Conservation (phyloP, 441 rosid species). For the Adansonia rubrostipa region DNA sequence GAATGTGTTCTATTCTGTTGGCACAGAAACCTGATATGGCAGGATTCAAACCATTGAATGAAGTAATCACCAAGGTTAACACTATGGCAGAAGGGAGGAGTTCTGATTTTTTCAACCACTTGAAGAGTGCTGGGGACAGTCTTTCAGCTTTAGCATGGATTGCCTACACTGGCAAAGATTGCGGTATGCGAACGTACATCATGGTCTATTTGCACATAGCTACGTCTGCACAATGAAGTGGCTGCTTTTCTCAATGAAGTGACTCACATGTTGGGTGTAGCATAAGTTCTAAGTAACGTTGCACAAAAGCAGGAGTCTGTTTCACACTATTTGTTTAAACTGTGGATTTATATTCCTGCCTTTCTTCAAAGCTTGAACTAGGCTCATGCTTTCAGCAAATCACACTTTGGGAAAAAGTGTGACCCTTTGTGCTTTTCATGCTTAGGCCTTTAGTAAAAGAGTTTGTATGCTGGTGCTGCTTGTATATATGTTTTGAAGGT, state of each 20-base stretch:
- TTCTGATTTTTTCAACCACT: conserved; percentile 87
- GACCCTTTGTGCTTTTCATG: background rate
- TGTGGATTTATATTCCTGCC: background rate
- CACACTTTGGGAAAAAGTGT: background rate
- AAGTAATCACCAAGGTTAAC: conserved; percentile 74
- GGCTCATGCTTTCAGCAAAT: background rate
- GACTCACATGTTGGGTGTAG: background rate
- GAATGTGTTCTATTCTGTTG: conserved; percentile 26
- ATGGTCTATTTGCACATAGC: background rate
- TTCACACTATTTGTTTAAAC: conserved; percentile 11
- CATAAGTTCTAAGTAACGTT: background rate
- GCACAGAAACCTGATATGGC: conserved; percentile 75
- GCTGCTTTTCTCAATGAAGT: background rate
- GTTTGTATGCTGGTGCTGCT: background rate
- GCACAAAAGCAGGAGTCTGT: background rate
- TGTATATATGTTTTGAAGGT: background rate
- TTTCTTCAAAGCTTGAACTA: conserved; percentile 6
- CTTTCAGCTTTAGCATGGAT: conserved; percentile 89
- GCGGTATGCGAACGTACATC: conserved; percentile 56
- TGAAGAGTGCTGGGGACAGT: conserved; percentile 81
- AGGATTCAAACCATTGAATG: conserved; percentile 81
- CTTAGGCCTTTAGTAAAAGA: conserved; percentile 11
- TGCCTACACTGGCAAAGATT: conserved; percentile 89
- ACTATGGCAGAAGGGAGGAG: conserved; percentile 79
- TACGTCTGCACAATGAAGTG: background rate